Evolutionary conservation across 352 stramenopile species (phyloP).

Genomic region (Globisporangium sylvaticum): DNA sequence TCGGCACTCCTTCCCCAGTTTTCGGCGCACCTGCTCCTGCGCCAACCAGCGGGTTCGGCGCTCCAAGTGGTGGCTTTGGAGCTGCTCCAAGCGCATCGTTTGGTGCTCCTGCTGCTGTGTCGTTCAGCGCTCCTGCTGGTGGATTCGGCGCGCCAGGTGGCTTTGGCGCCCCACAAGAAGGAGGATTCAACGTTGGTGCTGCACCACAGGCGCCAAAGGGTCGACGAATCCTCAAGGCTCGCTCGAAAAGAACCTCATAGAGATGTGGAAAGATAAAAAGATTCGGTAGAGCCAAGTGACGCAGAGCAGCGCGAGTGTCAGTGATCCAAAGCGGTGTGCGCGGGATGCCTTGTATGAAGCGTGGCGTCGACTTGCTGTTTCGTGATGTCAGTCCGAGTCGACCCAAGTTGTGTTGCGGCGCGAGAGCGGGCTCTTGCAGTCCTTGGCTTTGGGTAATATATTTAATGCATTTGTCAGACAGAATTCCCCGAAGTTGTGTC

Average conservation of each 20-base stretch:
- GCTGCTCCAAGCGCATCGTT: constrained; percentile 18
- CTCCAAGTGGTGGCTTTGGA: constrained; percentile 15
- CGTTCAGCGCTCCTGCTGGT: constrained; percentile 29
- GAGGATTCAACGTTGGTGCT: constrained; percentile 65
- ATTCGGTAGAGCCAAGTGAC: not conserved
- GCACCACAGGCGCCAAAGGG: constrained; percentile 42
- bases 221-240: constrained; percentile 57
- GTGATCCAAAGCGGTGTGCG: not conserved
- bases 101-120: constrained; percentile 15
- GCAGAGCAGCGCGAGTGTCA: not conserved
- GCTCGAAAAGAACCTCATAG: constrained; percentile 24
- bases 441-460: constrained; percentile 19
- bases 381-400: constrained; percentile 10
- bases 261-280: constrained; percentile 9
- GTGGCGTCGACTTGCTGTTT: constrained; percentile 5
- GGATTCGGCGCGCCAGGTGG: constrained; percentile 15
- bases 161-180: constrained; percentile 34
- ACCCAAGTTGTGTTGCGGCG: not conserved
- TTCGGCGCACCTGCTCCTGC: constrained; percentile 14
- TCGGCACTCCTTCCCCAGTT: constrained; percentile 8
- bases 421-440: not conserved
- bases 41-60: constrained; percentile 26
- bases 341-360: not conserved
- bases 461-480: constrained; percentile 20
- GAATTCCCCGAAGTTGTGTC: not conserved